Percentiles rank a stretch among this genome's conserved stretches.
Evolutionary conservation across 2,329 filamentous ascomycete genomes (phyloP).

Genomic region (Scedosporium minutisporum): DNA sequence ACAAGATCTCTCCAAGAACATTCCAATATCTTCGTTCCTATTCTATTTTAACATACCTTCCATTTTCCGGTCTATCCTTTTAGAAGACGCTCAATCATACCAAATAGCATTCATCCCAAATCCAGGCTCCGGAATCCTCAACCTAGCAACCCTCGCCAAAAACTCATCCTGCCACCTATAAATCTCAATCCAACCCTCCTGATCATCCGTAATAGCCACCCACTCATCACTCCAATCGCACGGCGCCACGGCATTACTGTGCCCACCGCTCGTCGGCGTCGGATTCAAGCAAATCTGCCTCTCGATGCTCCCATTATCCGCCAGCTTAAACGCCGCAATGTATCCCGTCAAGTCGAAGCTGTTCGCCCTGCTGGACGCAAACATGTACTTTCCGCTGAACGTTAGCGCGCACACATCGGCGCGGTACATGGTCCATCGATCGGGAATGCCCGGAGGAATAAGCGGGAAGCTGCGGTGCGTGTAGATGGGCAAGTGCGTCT

Average conservation of each 20-base stretch:
- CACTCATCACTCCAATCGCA: constrained; percentile 81
- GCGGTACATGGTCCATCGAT: constrained; percentile 58
- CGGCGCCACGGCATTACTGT: constrained; percentile 79
- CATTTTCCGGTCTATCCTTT: background rate
- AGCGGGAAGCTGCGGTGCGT: constrained; percentile 69
- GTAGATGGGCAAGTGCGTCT: constrained; percentile 66
- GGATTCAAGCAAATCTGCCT: constrained; percentile 71
- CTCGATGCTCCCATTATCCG: constrained; percentile 60
- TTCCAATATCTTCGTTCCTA: background rate
- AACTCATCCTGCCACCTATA: constrained; percentile 81
- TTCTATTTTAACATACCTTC: background rate
- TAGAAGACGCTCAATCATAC: constrained; percentile 49
- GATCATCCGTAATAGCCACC: constrained; percentile 82
- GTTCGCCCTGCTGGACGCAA: constrained; percentile 76
- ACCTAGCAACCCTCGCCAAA: constrained; percentile 63
- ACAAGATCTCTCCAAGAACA: background rate
- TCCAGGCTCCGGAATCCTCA: constrained; percentile 74
- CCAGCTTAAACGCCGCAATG: constrained; percentile 68
- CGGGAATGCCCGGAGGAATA: constrained; percentile 61
- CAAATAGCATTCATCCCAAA: constrained; percentile 97
- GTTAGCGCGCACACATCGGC: constrained; percentile 74
- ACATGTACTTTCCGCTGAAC: constrained; percentile 62
- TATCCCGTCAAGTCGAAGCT: constrained; percentile 69
- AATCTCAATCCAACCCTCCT: constrained; percentile 79
- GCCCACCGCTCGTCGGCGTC: constrained; percentile 77